Evolutionary conservation across 495 filamentous ascomycete species (phyloP).

Genomic region (Tuber calosporum): DNA sequence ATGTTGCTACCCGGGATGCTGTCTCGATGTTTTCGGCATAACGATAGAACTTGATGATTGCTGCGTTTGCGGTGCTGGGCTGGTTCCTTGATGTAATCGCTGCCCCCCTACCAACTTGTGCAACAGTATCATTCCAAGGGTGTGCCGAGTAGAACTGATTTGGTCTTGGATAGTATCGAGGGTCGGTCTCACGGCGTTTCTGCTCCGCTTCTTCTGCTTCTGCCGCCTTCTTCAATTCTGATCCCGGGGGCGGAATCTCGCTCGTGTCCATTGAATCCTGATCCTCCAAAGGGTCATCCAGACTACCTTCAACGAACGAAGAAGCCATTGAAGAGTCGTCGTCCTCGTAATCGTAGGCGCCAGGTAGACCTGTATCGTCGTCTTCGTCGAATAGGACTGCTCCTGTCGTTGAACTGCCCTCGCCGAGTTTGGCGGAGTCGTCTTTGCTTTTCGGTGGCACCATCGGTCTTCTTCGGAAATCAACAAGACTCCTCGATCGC

Average conservation of each 20-base stretch:
- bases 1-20: slow-evolving; percentile 40
- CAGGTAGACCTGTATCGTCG: slow-evolving; percentile 4
- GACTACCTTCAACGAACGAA: slow-evolving; percentile 29
- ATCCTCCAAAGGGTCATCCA: slow-evolving; percentile 23
- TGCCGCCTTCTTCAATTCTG: slow-evolving; percentile 13
- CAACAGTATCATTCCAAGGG: slow-evolving; percentile 34
- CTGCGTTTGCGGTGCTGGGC: slow-evolving; percentile 35
- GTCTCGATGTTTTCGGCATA: slow-evolving; percentile 39
- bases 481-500: slow-evolving; percentile 34
- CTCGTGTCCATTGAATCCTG: slow-evolving; percentile 21
- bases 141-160: slow-evolving; percentile 36
- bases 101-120: slow-evolving; percentile 16
- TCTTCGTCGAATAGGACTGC: slow-evolving; percentile 6
- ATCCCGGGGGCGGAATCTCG: slow-evolving; percentile 24
- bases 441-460: slow-evolving; percentile 8
- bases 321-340: slow-evolving; percentile 35
- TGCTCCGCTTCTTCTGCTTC: slow-evolving; percentile 32
- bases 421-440: slow-evolving; percentile 5
- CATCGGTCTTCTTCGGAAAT: slow-evolving; percentile 15
- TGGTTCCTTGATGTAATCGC: slow-evolving; percentile 26
- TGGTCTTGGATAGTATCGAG: slow-evolving; percentile 23
- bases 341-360: slow-evolving; percentile 29
- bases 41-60: slow-evolving; percentile 27
- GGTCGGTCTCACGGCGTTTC: slow-evolving; percentile 32
- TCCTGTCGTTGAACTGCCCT: slow-evolving; percentile 3